Conservation (phyloP, 2,329 filamentous ascomycete species). For the Penicillium sp. region DNA sequence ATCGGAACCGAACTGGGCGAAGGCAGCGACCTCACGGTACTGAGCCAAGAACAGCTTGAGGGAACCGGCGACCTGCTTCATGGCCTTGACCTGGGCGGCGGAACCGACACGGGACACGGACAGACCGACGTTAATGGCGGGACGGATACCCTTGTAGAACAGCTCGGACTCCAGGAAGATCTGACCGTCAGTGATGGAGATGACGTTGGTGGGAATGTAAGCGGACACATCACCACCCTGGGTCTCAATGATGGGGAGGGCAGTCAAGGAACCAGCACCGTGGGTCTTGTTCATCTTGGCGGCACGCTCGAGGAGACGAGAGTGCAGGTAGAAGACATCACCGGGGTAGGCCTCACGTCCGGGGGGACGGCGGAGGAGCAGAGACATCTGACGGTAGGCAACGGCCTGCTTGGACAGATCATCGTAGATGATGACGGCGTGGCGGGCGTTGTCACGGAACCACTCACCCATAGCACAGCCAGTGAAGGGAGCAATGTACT, state of each 20-base stretch:
- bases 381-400: conserved; percentile 97
- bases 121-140: conserved; percentile 99
- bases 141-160: conserved; percentile 99
- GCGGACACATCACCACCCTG: conserved; percentile 99
- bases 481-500: conserved; percentile 93
- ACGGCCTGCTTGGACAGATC: conserved; percentile 98
- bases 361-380: conserved; percentile 93
- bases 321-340: conserved; percentile 99
- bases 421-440: conserved; percentile 88
- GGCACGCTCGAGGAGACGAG: conserved; percentile 97
- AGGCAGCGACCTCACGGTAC: conserved; percentile 99
- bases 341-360: conserved; percentile 99
- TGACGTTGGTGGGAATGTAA: conserved; percentile 99
- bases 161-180: conserved; percentile 99
- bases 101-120: conserved; percentile 99
- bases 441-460: conserved; percentile 82
- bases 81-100: conserved; percentile 98
- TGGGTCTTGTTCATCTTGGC: conserved; percentile 98
- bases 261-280: conserved; percentile 94
- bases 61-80: conserved; percentile 99
- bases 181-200: conserved; percentile 99
- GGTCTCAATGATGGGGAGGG: conserved; percentile 97
- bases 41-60: conserved; percentile 99
- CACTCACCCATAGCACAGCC: conserved; percentile 66
- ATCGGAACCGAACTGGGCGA: conserved; percentile 99